A percentile compares a stretch with the other conserved stretches of the same genome.
Evolutionary conservation across 2,329 filamentous ascomycete species (phyloP).

Genomic region (Verticillium dahliae): DNA sequence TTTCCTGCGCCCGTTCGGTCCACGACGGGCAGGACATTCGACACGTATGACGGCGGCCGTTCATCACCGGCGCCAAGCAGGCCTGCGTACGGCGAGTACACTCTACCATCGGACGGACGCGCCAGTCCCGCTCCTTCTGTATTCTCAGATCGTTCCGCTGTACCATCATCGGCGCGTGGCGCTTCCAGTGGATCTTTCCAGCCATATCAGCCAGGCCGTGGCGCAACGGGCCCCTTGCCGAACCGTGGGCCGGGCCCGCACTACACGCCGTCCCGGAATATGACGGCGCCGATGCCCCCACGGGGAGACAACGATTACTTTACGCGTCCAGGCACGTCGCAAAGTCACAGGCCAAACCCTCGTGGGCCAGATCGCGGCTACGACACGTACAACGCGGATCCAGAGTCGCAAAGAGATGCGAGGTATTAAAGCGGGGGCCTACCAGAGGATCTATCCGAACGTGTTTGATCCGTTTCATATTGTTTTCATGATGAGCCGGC

Average conservation of each 20-base stretch:
- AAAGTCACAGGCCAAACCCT: slow-evolving; percentile 12
- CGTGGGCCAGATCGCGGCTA: slow-evolving; percentile 14
- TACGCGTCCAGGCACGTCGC: slow-evolving; percentile 18
- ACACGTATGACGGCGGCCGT: slow-evolving; percentile 17
- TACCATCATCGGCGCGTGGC: slow-evolving; percentile 13
- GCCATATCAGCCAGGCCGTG: slow-evolving; percentile 25
- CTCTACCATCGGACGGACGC: slow-evolving; percentile 19
- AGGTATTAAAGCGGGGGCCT: slow-evolving; percentile 15
- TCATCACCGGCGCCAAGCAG: slow-evolving; percentile 5
- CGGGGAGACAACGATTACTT: slow-evolving; percentile 20
- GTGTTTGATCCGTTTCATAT: slow-evolving; percentile 5
- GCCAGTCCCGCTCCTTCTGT: slow-evolving; percentile 25
- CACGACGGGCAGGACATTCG: slow-evolving; percentile 21
- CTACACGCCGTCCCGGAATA: slow-evolving; percentile 33
- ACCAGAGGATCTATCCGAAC: not conserved
- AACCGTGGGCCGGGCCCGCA: slow-evolving; percentile 24
- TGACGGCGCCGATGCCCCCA: slow-evolving; percentile 34
- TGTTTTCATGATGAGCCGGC: slow-evolving; percentile 5
- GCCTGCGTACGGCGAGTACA: slow-evolving; percentile 1
- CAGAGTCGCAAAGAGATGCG: slow-evolving; percentile 24
- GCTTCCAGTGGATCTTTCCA: slow-evolving; percentile 10
- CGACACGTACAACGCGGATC: slow-evolving; percentile 23
- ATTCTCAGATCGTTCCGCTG: slow-evolving; percentile 15
- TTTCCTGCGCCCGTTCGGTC: slow-evolving; percentile 26
- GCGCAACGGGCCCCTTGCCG: slow-evolving; percentile 30